Conservation (phyloP, 2,329 filamentous ascomycete species). For the Didymella segeticola region DNA sequence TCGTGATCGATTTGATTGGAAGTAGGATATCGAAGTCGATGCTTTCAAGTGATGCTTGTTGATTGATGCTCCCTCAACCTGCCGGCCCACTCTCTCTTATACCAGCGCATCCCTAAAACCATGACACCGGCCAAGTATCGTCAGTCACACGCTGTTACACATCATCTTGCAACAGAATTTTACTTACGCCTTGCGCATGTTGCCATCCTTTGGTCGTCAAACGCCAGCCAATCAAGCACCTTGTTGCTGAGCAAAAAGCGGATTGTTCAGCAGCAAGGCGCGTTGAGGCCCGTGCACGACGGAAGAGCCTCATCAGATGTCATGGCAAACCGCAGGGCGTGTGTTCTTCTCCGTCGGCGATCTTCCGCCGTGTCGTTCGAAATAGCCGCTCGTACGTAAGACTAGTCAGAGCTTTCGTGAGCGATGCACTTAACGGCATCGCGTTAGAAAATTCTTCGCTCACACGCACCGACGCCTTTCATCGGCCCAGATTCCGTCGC, state of each 20-base stretch:
- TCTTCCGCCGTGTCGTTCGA: slow-evolving; percentile 7
- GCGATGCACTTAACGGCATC: slow-evolving; percentile 19
- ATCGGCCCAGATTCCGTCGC: background rate
- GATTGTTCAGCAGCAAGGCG: slow-evolving; percentile 18
- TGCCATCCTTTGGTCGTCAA: slow-evolving; percentile 10
- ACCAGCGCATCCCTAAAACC: slow-evolving; percentile 1
- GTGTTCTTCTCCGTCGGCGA: slow-evolving; percentile 19
- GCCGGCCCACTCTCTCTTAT: slow-evolving; percentile 17
- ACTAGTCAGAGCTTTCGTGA: slow-evolving; percentile 12
- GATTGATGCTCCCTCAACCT: slow-evolving; percentile 8
- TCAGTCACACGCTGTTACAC: slow-evolving; percentile 19
- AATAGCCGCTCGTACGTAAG: slow-evolving; percentile 15
- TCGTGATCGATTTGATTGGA: slow-evolving; percentile 5
- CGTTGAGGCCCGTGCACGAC: slow-evolving; percentile 6
- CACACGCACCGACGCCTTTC: slow-evolving; percentile 14
- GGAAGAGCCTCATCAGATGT: slow-evolving; percentile 16
- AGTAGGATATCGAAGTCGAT: slow-evolving; percentile 9
- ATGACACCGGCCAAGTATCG: slow-evolving; percentile 19
- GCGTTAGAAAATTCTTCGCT: slow-evolving; percentile 17
- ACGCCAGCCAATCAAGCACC: slow-evolving; percentile 5
- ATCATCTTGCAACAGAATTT: slow-evolving; percentile 19
- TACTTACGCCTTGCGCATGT: slow-evolving; percentile 16
- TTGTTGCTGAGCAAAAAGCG: slow-evolving; percentile 7
- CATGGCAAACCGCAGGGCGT: slow-evolving; percentile 12
- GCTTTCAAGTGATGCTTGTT: slow-evolving; percentile 15